Evolutionary conservation across 257 asterid genomes (phyloP).

Genomic region (Solanum sejunctum): DNA sequence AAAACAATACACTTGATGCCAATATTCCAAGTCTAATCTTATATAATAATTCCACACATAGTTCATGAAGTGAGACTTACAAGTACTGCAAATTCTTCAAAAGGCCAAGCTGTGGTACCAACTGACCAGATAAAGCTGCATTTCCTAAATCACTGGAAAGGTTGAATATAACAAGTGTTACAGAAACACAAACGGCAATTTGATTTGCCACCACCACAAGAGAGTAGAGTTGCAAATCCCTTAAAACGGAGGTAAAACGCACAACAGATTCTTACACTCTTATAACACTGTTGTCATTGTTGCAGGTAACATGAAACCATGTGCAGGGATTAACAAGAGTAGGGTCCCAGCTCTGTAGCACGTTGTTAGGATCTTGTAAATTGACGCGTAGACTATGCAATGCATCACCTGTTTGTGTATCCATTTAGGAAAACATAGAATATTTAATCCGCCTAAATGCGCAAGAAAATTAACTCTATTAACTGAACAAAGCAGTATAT

Average conservation of each 20-base stretch:
- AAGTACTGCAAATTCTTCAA: slow-evolving; percentile 92
- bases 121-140: slow-evolving; percentile 90
- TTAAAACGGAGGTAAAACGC: background rate
- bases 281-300: slow-evolving; percentile 92
- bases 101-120: slow-evolving; percentile 88
- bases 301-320: slow-evolving; percentile 99
- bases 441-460: background rate
- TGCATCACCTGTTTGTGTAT: slow-evolving; percentile 69
- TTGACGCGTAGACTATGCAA: slow-evolving; percentile 68
- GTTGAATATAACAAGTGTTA: background rate
- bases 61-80: slow-evolving; percentile 27
- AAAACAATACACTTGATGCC: background rate
- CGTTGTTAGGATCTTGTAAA: slow-evolving; percentile 86
- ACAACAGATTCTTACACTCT: slow-evolving; percentile 61
- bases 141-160: slow-evolving; percentile 83
- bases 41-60: background rate
- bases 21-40: background rate
- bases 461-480: background rate
- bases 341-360: slow-evolving; percentile 98
- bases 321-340: slow-evolving; percentile 98
- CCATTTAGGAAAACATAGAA: background rate
- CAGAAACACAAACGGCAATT: background rate
- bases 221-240: background rate
- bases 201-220: background rate
- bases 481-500: background rate